Evolutionary conservation across 2,329 filamentous ascomycete species (phyloP).

Genomic region (Elsinoe fawcettii): DNA sequence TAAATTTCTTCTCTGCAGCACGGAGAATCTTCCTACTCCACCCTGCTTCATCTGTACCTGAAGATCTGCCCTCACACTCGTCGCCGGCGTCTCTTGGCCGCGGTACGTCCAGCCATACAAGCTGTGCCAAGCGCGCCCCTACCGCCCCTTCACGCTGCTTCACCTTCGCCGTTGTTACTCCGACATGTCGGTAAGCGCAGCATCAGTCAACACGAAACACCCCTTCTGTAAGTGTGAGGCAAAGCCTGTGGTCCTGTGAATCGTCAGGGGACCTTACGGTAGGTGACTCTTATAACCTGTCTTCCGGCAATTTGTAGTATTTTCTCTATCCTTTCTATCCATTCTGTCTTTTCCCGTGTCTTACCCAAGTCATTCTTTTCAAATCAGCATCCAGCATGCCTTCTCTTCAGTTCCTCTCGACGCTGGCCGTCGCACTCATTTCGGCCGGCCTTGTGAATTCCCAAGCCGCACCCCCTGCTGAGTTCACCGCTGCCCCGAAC

Average conservation of each 20-base stretch:
- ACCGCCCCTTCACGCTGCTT: not conserved
- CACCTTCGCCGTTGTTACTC: not conserved
- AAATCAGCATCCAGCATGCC: conserved; percentile 3
- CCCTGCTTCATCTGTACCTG: conserved; percentile 5
- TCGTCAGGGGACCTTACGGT: not conserved
- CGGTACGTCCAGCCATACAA: not conserved
- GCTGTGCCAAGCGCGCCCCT: conserved; percentile 4
- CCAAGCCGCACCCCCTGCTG: conserved; percentile 6
- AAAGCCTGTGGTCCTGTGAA: not conserved
- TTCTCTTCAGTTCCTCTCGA: conserved; percentile 5
- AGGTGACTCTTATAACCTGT: not conserved
- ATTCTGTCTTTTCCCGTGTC: not conserved
- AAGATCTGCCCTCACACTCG: conserved; percentile 2
- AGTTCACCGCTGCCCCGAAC: not conserved
- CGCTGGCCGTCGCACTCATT: conserved; percentile 10
- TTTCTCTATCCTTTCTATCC: not conserved
- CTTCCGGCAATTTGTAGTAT: not conserved
- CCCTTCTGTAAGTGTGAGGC: not conserved
- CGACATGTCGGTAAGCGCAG: not conserved
- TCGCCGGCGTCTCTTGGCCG: conserved; percentile 8
- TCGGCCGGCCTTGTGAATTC: not conserved
- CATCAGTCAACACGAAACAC: conserved; percentile 9
- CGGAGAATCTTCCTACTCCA: conserved; percentile 1
- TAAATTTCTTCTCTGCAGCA: conserved; percentile 1
- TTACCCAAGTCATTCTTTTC: conserved; percentile 3